These are phyloP conservation scores for Paracorniculantispora psalliotae DNA, from an alignment of 2,329 filamentous ascomycete genomes.

Conservation along the genomic window DNA sequence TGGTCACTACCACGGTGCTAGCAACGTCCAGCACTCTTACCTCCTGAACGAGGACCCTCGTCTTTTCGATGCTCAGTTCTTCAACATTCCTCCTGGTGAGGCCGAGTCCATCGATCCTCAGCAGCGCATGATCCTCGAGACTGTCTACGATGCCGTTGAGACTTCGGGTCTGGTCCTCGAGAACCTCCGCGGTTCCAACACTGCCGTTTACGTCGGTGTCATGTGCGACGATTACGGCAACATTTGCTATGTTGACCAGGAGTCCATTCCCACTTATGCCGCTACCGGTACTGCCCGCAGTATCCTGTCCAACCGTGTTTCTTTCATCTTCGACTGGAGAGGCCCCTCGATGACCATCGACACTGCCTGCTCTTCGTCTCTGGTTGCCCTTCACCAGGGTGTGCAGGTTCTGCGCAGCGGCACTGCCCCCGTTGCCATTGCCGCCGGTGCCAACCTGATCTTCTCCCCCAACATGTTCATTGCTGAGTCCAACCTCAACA, in stretches of 20 bases:
- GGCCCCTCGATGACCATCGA: constrained; percentile 32
- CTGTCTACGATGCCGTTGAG: constrained; percentile 29
- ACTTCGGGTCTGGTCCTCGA: constrained; percentile 27
- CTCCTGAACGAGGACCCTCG: constrained; percentile 18
- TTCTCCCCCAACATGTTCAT: constrained; percentile 19
- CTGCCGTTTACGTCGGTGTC: constrained; percentile 24
- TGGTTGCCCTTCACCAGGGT: constrained; percentile 29
- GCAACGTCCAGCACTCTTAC: constrained; percentile 27
- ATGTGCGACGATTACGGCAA: constrained; percentile 20
- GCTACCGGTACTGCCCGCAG: constrained; percentile 27
- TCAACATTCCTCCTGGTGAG: constrained; percentile 16
- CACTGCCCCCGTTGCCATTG: constrained; percentile 34
- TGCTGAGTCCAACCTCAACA: constrained; percentile 37
- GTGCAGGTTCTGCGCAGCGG: constrained; percentile 25
- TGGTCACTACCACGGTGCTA: constrained; percentile 23
- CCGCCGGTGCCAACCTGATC: constrained; percentile 29
- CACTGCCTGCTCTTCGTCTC: constrained; percentile 31
- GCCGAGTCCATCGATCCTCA: constrained; percentile 28
- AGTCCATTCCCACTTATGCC: constrained; percentile 13
- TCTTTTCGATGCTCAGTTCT: constrained; percentile 20
- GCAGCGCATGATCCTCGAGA: constrained; percentile 30
- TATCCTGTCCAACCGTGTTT: constrained; percentile 38
- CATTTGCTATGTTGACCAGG: constrained; percentile 13
- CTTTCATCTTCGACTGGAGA: constrained; percentile 32
- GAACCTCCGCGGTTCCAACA: constrained; percentile 16